These are phyloP conservation scores for Tolypocladium inflatum DNA, from an alignment of 2,329 filamentous ascomycete genomes.

Conservation along the genomic window DNA sequence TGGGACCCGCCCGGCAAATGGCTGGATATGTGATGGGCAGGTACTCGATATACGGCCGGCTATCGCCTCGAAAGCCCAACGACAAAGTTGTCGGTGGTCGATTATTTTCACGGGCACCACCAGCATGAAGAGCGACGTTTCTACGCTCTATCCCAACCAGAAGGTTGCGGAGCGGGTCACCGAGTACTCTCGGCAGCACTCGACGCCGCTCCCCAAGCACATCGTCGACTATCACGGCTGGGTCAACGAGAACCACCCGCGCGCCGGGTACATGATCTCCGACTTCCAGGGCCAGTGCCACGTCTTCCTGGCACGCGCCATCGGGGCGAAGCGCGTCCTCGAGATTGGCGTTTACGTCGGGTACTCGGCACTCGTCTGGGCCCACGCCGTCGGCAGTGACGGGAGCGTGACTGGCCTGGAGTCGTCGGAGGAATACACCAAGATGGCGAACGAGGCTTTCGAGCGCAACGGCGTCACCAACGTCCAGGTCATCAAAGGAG, in stretches of 20 bases:
- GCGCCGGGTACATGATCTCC: conserved; percentile 23
- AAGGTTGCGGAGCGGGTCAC: conserved; percentile 22
- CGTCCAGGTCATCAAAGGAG: conserved; percentile 30
- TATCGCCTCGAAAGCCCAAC: neutral
- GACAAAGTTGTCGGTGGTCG: no score
- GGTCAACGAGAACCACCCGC: conserved; percentile 11
- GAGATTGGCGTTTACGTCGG: conserved; percentile 33
- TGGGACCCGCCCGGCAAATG: neutral
- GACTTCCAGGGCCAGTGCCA: conserved; percentile 21
- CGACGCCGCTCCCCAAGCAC: conserved; percentile 21
- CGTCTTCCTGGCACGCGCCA: conserved; percentile 23
- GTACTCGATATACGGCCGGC: neutral
- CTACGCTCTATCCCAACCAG: conserved; percentile 26
- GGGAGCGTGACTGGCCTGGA: conserved; percentile 26
- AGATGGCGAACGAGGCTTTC: conserved; percentile 24
- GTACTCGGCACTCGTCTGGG: conserved; percentile 31
- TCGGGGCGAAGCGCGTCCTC: conserved; percentile 29
- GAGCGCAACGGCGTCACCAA: conserved; percentile 27
- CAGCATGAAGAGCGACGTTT: conserved; percentile 20
- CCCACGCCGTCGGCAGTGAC: conserved; percentile 26
- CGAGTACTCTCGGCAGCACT: conserved; percentile 25
- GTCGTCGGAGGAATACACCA: conserved; percentile 29
- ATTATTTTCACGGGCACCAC: neutral
- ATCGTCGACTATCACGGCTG: conserved; percentile 26
- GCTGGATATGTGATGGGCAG: neutral